Conservation (phyloP, 257 asterid genomes). For the Solanum clarkiae region DNA sequence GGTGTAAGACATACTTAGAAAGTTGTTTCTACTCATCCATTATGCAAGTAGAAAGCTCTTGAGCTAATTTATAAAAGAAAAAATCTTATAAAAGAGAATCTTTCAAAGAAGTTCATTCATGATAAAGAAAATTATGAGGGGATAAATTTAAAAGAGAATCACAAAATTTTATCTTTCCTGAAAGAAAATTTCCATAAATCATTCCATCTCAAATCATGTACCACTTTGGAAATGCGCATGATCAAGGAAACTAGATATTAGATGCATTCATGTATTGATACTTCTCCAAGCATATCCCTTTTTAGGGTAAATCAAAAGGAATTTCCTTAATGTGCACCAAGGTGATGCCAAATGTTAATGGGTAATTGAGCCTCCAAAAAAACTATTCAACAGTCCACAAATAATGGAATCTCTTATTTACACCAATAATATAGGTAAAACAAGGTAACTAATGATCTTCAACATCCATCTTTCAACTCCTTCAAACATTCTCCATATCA, state of each 20-base stretch:
- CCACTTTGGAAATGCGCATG: not conserved
- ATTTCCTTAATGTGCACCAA: not conserved
- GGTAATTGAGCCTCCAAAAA: not conserved
- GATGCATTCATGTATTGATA: not conserved
- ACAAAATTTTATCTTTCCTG: not conserved
- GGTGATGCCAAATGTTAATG: not conserved
- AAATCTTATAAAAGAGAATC: not conserved
- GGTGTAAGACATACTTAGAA: not conserved
- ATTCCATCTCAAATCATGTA: not conserved
- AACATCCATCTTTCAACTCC: not conserved
- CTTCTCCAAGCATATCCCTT: not conserved
- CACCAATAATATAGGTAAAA: not conserved
- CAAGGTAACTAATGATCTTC: not conserved
- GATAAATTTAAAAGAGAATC: not conserved
- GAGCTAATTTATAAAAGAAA: not conserved
- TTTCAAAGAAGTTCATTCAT: not conserved
- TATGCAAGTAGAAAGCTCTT: not conserved
- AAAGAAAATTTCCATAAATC: not conserved
- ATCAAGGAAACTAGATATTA: not conserved
- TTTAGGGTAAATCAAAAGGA: not conserved
- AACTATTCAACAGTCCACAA: not conserved
- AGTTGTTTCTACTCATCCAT: not conserved
- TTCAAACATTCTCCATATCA: not conserved
- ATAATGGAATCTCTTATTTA: not conserved
- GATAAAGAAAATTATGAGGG: not conserved